These are phyloP conservation scores for Podaxis pistillaris DNA, from an alignment of 768 basidiomycete species.

Conservation along the genomic window DNA sequence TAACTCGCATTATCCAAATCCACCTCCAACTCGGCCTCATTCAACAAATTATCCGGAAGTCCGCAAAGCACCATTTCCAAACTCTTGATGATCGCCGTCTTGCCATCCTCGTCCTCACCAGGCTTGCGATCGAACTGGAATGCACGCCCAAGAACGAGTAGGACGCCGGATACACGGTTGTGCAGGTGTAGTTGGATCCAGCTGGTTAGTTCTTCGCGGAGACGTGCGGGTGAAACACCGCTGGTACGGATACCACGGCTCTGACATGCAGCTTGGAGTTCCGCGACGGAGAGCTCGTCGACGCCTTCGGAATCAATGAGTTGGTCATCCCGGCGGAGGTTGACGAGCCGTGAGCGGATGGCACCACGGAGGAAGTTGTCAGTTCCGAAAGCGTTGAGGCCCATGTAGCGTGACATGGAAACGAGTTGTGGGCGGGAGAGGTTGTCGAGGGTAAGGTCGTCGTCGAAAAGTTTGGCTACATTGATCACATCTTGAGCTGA, in stretches of 20 bases:
- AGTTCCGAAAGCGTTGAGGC: constrained; percentile 96
- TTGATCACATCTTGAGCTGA: constrained; percentile 86
- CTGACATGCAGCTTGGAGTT: constrained; percentile 91
- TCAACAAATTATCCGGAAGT: constrained; percentile 94
- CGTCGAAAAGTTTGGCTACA: constrained; percentile 96
- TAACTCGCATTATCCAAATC: constrained; percentile 92
- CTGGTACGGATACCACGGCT: constrained; percentile 89
- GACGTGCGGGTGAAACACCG: constrained; percentile 81
- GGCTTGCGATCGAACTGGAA: constrained; percentile 87
- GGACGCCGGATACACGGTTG: constrained; percentile 88
- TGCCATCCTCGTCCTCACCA: constrained; percentile 78
- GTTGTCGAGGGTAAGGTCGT: constrained; percentile 97
- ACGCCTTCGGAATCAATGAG: constrained; percentile 88
- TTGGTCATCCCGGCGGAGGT: constrained; percentile 90
- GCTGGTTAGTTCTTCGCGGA: constrained; percentile 85
- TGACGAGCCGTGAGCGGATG: constrained; percentile 78
- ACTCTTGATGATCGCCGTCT: constrained; percentile 74
- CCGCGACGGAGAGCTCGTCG: constrained; percentile 84
- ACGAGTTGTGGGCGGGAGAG: constrained; percentile 97
- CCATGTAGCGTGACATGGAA: constrained; percentile 98
- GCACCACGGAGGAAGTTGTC: constrained; percentile 96
- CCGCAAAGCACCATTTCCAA: constrained; percentile 90
- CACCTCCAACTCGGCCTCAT: constrained; percentile 96
- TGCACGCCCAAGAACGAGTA: constrained; percentile 91
- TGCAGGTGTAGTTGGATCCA: constrained; percentile 94